Conservation (phyloP, 768 basidiomycete genomes). For the Hemileccinum rubropunctum region DNA sequence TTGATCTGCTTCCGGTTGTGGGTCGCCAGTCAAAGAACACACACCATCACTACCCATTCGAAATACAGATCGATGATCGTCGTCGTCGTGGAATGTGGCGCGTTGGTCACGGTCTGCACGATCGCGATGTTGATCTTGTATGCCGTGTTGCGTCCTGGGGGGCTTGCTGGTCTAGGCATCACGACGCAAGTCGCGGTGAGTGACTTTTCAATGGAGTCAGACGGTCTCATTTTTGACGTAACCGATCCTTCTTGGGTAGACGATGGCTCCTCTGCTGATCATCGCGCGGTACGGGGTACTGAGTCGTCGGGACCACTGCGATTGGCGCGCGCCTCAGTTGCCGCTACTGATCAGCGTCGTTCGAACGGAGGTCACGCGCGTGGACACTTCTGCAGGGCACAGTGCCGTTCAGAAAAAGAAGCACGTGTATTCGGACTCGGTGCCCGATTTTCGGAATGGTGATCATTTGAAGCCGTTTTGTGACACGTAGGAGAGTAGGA, state of each 20-base stretch:
- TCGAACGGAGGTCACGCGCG: constrained; percentile 8
- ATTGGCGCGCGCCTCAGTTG: neutral
- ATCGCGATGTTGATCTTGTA: constrained; percentile 15
- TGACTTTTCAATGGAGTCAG: neutral
- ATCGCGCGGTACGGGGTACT: constrained; percentile 16
- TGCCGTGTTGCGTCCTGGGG: neutral
- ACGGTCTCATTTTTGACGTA: too few relatives aligned
- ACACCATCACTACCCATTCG: neutral
- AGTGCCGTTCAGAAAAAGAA: too few relatives aligned
- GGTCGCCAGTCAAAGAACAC: constrained; percentile 1
- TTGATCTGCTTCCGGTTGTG: constrained; percentile 18
- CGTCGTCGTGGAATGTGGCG: constrained; percentile 23
- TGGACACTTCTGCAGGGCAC: neutral
- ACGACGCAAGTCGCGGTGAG: constrained; percentile 21
- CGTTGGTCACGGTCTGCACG: constrained; percentile 15
- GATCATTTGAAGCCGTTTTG: constrained; percentile 3
- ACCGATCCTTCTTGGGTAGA: neutral
- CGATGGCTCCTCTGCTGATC: constrained; percentile 15
- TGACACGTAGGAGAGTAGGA: neutral
- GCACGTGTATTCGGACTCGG: neutral
- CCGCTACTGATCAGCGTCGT: constrained; percentile 14
- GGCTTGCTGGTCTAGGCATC: constrained; percentile 16
- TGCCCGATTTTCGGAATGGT: neutral
- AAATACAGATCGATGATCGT: constrained; percentile 18
- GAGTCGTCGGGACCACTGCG: neutral